Conservation (phyloP, 2,329 filamentous ascomycete genomes). For the Purpureocillium lavendulum region DNA sequence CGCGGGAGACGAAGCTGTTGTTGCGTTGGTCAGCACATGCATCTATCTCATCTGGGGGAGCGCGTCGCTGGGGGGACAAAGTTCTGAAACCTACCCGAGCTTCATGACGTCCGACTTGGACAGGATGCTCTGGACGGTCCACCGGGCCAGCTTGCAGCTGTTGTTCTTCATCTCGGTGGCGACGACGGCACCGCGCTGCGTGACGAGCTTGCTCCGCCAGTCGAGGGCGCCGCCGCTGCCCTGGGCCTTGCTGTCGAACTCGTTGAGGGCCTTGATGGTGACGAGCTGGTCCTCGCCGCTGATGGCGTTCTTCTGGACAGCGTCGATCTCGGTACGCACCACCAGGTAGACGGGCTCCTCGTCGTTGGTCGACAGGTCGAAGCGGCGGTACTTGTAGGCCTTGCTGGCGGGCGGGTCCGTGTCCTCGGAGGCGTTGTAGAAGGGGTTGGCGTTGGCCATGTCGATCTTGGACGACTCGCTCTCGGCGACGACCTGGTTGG, state of each 20-base stretch:
- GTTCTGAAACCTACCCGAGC: slow-evolving; percentile 82
- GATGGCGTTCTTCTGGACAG: slow-evolving; percentile 90
- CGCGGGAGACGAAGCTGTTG: slow-evolving; percentile 81
- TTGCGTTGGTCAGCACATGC: slow-evolving; percentile 15
- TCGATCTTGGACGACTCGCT: slow-evolving; percentile 68
- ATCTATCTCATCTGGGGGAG: too few species aligned
- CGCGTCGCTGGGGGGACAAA: too few species aligned
- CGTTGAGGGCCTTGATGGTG: slow-evolving; percentile 93
- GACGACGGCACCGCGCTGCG: slow-evolving; percentile 91
- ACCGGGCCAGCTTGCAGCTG: slow-evolving; percentile 94
- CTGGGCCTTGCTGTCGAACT: slow-evolving; percentile 97
- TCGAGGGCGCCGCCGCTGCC: slow-evolving; percentile 91
- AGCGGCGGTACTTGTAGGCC: slow-evolving; percentile 96
- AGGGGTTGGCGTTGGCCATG: slow-evolving; percentile 87
- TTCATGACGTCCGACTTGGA: slow-evolving; percentile 99
- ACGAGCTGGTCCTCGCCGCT: slow-evolving; percentile 86
- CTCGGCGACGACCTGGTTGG: slow-evolving; percentile 88
- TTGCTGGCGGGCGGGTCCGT: slow-evolving; percentile 91
- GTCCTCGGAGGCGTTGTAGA: slow-evolving; percentile 92
- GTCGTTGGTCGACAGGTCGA: slow-evolving; percentile 90
- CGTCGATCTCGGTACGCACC: slow-evolving; percentile 91
- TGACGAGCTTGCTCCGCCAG: slow-evolving; percentile 92
- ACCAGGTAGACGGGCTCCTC: slow-evolving; percentile 90
- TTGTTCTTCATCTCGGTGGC: slow-evolving; percentile 99
- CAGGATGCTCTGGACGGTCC: slow-evolving; percentile 94